Evolutionary conservation across 768 basidiomycete species (phyloP).

Genomic region (Coprinellus micaceus): DNA sequence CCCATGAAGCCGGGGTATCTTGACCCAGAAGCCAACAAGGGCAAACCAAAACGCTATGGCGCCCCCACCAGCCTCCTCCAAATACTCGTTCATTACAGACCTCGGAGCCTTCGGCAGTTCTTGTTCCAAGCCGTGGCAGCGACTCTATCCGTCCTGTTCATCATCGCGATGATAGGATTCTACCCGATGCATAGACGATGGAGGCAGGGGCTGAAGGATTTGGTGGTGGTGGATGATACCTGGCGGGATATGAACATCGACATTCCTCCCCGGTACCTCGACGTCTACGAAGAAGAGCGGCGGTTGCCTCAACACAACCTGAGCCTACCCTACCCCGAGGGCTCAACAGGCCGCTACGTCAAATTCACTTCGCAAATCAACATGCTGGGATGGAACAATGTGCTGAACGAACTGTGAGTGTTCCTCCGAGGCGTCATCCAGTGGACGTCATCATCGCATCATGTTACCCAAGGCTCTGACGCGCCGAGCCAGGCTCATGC

Average conservation of each 20-base stretch:
- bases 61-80: not conserved
- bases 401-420: conserved; percentile 45
- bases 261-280: not conserved
- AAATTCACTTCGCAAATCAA: conserved; percentile 41
- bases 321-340: conserved; percentile 46
- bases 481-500: conserved; percentile 38
- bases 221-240: too few relatives aligned
- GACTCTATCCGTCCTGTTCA: too few relatives aligned
- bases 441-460: not conserved
- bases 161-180: too few relatives aligned
- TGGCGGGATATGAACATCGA: not conserved
- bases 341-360: conserved; percentile 43
- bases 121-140: too few relatives aligned
- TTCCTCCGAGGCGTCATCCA: not conserved
- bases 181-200: too few relatives aligned
- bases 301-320: conserved; percentile 48
- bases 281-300: conserved; percentile 17
- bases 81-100: not conserved
- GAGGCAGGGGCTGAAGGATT: too few relatives aligned
- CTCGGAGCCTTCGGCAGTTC: too few relatives aligned
- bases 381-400: conserved; percentile 49
- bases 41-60: too few relatives aligned
- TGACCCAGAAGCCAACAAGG: too few relatives aligned
- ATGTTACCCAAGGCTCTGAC: too few relatives aligned
- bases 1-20: too few relatives aligned